Evolutionary conservation across 2,329 filamentous ascomycete genomes (phyloP).

Genomic region (Epicoccum sorghinum): DNA sequence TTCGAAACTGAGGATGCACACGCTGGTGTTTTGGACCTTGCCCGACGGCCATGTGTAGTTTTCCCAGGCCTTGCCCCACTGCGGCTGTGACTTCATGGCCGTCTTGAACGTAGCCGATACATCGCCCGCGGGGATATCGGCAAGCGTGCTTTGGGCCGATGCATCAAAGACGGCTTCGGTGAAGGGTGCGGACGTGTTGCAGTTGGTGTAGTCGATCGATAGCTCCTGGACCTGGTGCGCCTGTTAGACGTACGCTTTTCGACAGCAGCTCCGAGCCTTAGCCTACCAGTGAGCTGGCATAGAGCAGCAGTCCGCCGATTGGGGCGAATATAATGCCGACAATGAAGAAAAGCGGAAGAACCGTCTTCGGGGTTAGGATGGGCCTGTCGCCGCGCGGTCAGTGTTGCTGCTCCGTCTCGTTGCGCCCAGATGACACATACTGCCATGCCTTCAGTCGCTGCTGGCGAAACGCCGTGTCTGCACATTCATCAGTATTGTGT

Average conservation of each 20-base stretch:
- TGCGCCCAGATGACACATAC: conserved; percentile 61
- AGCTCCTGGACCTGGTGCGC: conserved; percentile 80
- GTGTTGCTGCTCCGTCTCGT: conserved; percentile 20
- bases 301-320: conserved; percentile 85
- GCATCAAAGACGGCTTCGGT: conserved; percentile 26
- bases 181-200: conserved; percentile 62
- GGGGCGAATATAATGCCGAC: conserved; percentile 93
- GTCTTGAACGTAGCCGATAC: conserved; percentile 76
- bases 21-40: conserved; percentile 45
- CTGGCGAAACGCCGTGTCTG: conserved; percentile 95
- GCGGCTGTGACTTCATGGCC: conserved; percentile 40
- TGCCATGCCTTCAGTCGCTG: conserved; percentile 99
- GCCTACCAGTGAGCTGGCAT: conserved; percentile 78
- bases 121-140: conserved; percentile 61
- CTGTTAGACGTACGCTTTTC: conserved; percentile 18
- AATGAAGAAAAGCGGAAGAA: conserved; percentile 86
- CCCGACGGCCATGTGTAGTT: conserved; percentile 45
- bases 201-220: conserved; percentile 86
- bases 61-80: conserved; percentile 42
- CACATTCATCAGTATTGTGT: conserved; percentile 25
- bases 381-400: conserved; percentile 65
- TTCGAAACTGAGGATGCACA: conserved; percentile 77
- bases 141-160: conserved; percentile 42
- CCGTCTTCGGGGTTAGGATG: conserved; percentile 93
- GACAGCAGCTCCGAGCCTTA: conserved; percentile 27